Evolutionary conservation across 192 early-diverging fungal species (phyloP).

Genomic region (Chytriomyces sp.): DNA sequence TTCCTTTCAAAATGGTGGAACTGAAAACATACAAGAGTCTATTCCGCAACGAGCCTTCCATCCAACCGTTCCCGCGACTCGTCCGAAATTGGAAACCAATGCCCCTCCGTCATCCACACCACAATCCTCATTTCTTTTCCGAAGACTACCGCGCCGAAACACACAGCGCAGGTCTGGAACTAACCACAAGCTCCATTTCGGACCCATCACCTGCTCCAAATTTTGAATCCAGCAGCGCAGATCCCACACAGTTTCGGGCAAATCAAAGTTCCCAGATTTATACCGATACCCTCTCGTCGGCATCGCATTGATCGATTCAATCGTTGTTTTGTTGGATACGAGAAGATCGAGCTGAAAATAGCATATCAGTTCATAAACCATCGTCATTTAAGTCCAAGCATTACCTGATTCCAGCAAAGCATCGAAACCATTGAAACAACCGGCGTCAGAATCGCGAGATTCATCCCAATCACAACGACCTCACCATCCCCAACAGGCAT

Average conservation of each 20-base stretch:
- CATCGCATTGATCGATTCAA: neutral
- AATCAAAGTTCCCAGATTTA: conserved; percentile 8
- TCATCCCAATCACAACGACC: conserved; percentile 19
- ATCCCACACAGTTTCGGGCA: conserved; percentile 6
- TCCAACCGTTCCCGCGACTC: neutral
- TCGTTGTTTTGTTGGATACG: conserved; percentile 23
- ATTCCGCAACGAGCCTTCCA: neutral
- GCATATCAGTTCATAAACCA: neutral
- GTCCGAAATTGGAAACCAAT: conserved; percentile 21
- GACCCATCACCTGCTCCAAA: neutral
- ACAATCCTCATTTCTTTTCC: neutral
- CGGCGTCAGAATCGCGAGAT: conserved; percentile 15
- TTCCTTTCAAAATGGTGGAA: too few relatives aligned
- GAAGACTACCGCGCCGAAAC: neutral
- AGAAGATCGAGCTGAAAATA: neutral
- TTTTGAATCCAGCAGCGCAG: conserved; percentile 2
- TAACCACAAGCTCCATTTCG: neutral
- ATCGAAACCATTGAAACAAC: conserved; percentile 9
- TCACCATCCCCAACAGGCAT: neutral
- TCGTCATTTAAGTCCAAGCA: neutral
- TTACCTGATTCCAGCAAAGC: conserved; percentile 23
- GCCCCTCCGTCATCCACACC: conserved; percentile 9
- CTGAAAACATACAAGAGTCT: too few relatives aligned
- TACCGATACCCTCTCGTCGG: neutral
- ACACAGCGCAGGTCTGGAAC: neutral